Evolutionary conservation across 106 monocot species (phyloP).

Genomic region (Dactylorhiza incarnata): DNA sequence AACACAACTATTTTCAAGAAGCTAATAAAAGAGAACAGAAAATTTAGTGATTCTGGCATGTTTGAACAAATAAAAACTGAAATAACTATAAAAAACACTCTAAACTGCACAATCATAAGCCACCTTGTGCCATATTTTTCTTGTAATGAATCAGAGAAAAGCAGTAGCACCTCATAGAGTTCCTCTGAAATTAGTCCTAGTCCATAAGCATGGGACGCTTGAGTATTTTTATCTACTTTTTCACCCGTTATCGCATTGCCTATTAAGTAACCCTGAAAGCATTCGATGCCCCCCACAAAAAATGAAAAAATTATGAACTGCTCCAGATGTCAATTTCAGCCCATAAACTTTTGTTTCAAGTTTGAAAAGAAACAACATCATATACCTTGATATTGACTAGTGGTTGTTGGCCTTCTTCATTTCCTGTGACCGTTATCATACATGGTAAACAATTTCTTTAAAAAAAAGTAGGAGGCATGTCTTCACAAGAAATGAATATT

Average conservation of each 20-base stretch:
- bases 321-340: background rate
- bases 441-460: background rate
- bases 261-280: conserved; percentile 7
- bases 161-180: conserved; percentile 2
- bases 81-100: background rate
- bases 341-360: background rate
- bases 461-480: background rate
- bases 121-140: too few species aligned
- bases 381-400: conserved; percentile 5
- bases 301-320: background rate
- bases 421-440: background rate
- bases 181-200: conserved; percentile 1
- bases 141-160: background rate
- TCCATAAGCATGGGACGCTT: conserved; percentile 6
- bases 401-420: background rate
- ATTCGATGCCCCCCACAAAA: background rate
- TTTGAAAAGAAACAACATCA: background rate
- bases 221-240: background rate
- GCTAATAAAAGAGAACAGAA: background rate
- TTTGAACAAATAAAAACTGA: background rate
- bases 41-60: background rate
- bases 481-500: background rate
- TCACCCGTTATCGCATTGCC: conserved; percentile 7
- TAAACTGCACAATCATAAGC: background rate
- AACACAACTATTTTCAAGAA: background rate